Conservation (phyloP, 768 basidiomycete species). For the Lactarius quietus region DNA sequence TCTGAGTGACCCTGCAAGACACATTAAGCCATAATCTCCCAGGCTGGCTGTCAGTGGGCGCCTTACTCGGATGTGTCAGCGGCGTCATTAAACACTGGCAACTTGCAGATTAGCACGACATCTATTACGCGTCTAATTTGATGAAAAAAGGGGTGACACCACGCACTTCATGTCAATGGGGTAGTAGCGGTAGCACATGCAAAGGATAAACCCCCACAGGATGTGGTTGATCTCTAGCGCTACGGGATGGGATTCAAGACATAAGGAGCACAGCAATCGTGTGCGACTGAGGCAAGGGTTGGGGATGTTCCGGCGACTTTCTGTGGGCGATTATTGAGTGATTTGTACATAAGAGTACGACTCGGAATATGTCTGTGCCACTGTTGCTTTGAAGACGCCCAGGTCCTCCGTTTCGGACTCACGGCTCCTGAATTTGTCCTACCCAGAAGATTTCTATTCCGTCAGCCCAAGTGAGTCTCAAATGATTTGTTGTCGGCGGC, state of each 20-base stretch:
- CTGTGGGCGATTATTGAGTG: not conserved
- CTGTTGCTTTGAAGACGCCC: not conserved
- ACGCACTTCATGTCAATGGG: too few species aligned
- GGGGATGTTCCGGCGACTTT: not conserved
- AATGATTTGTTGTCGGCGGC: not conserved
- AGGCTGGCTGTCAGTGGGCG: not conserved
- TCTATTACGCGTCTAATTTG: not conserved
- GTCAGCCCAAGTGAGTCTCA: not conserved
- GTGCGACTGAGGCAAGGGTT: not conserved
- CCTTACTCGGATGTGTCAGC: not conserved
- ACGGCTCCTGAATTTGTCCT: not conserved
- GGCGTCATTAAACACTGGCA: not conserved
- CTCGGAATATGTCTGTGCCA: not conserved
- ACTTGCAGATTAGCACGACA: not conserved
- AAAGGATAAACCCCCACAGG: not conserved
- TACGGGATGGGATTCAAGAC: not conserved
- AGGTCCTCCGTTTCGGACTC: constrained; percentile 9
- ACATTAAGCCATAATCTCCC: not conserved
- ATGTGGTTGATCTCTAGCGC: not conserved
- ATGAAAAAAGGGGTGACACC: too few species aligned
- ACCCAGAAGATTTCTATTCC: not conserved
- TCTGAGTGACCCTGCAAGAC: not conserved
- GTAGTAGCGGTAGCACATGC: too few species aligned
- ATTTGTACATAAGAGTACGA: constrained; percentile 1
- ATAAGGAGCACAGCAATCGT: not conserved